A percentile compares a stretch with the other conserved stretches of the same genome.
Conservation (phyloP, 345 rosid genomes). For the Melaleuca alternifolia region DNA sequence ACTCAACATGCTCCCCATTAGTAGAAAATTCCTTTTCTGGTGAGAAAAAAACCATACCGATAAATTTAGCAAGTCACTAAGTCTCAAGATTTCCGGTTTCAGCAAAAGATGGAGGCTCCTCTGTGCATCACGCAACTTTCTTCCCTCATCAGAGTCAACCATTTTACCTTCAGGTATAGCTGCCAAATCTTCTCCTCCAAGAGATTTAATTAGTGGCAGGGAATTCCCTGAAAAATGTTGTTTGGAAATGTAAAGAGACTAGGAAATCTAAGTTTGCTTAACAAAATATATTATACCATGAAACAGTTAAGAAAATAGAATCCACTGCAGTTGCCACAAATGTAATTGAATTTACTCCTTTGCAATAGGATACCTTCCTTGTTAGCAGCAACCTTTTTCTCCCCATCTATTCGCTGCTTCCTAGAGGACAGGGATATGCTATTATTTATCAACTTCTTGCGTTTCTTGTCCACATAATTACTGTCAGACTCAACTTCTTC, state of each 20-base stretch:
- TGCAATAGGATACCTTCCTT: slow-evolving; percentile 32
- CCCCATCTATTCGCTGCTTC: slow-evolving; percentile 13
- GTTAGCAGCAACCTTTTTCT: slow-evolving; percentile 9
- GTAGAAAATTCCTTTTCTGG: not conserved
- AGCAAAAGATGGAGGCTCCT: slow-evolving; percentile 46
- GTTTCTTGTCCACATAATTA: slow-evolving; percentile 41
- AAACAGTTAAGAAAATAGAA: not conserved
- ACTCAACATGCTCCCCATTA: not conserved
- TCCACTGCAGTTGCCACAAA: not conserved
- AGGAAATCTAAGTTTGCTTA: not conserved
- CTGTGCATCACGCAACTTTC: slow-evolving; percentile 38
- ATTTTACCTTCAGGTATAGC: slow-evolving; percentile 19
- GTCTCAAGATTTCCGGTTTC: slow-evolving; percentile 54
- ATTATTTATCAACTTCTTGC: slow-evolving; percentile 29
- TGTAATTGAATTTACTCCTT: not conserved
- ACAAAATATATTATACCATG: not conserved
- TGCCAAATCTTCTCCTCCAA: slow-evolving; percentile 9
- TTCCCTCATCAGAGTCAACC: slow-evolving; percentile 18
- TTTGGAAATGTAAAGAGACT: not conserved
- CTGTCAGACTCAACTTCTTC: slow-evolving; percentile 14
- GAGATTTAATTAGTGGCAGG: slow-evolving; percentile 9
- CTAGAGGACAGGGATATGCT: slow-evolving; percentile 11
- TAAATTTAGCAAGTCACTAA: slow-evolving; percentile 49
- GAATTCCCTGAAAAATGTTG: slow-evolving; percentile 34
- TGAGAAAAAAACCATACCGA: slow-evolving; percentile 31